Base-by-base conservation (phyloP, 768 basidiomycete species). In the Hygrophorus pudorinus region DNA sequence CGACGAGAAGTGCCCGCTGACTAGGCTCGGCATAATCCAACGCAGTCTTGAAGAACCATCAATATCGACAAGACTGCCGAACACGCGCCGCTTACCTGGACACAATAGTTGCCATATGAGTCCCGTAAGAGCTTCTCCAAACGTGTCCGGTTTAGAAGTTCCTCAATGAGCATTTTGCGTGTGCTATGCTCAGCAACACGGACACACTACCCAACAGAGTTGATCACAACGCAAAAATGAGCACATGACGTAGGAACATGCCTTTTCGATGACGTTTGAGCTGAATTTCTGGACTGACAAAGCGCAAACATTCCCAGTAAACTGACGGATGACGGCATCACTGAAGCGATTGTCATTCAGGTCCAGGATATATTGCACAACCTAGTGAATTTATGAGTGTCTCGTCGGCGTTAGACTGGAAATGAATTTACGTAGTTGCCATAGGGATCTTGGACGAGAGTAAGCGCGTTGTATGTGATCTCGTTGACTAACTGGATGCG, bases 241-340 rank as follows among this genome's bases (percentile, higher is more conserved):
- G 46, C 5, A 38, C 28, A 20, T 9, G 34, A 37, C 42, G 21
- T 30, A 35, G 20, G 34, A 36, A 24, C 42, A 8, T 31, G 85
- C 86, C 75, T 96, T 96, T 67, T 96, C 93, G 50, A 96, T 93
- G 48, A 99, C 96, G 61, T 99, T 99, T 49, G 94, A 97, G 50
- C 91, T 94, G 67, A 99, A 99, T 67, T 99, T 99, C 63, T 99
- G 96, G 12, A 97, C 94, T 4, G 93, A 98, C 42, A 99, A 69
- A 4, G 91, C 91, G 61, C 93, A 98, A 48, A 98, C 89, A 57
- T 99, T 98, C 55, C 96, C 96, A 42, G 88, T 70, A 65, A 98
- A 99, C 59, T 98, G 96, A 51, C 94, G 82, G 55, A 98, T 97
- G 53, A 99, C 88, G 39, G 74, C 94, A 65, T 97, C 94, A 52